Base-by-base conservation (phyloP, 768 basidiomycete genomes). In the Phylloporus sp. region DNA sequence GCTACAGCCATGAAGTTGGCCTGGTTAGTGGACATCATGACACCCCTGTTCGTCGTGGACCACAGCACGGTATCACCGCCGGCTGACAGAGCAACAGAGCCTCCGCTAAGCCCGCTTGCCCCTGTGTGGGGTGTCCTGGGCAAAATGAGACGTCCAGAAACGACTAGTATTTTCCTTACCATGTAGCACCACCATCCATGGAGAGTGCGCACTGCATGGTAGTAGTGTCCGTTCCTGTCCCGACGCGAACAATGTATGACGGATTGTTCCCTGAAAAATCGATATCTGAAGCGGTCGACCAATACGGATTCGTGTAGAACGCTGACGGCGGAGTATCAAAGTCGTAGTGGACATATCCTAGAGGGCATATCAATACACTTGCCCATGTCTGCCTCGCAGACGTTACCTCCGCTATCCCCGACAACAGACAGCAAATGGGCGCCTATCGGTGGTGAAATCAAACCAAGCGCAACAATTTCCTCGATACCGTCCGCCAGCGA, bases 401-500 rank as follows among this genome's bases (percentile, higher is more conserved):
- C 9, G 13, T 10, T 39, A 53, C 51, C 51, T 49, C 41, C 29
- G 34, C 76, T 63, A 53, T 83, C 79, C 23, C 72, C 74, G 23
- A 82, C 72, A 20, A 75, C 77, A 7, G 80, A 82, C 9, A 83
- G 62, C 26, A 85, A 70, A 18, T 64, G 58, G 4, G 81, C 75
- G 3, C 82, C 82, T n/a, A 66, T 68, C 1, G 81, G 80, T 6
- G 81, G 81, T 6, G 81, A 81, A 48, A 84, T 78, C 42, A 85
- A 56, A 18, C 70, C 75, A 48, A 72, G 72, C 4, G 83, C 71
- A 11, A 81, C 69, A 0, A 76, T 80, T 60, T 85, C 80, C 64
- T 85, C 82, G 14, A 85, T 70, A 5, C 83, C 83, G 54, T 81
- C 76, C 1, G 82, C 82, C 26, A 82, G 65, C 0, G 78, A 77